phyloP scores from a whole-genome alignment of 2,329 filamentous ascomycete genomes.

The Boeremia exigua region DNA sequence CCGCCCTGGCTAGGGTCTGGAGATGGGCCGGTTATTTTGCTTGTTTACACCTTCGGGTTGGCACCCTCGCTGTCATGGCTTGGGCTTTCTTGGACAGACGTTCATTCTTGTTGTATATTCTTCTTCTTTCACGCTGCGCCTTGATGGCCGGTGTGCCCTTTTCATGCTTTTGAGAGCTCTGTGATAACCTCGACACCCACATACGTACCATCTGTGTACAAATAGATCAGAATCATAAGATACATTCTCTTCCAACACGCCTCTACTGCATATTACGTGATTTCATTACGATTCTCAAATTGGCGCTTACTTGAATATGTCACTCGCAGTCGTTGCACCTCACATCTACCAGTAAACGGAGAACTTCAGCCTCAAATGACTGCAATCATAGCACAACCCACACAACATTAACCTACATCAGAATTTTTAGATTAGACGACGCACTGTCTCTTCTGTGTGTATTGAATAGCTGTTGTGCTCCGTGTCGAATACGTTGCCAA shows the following conservation, averaged over 20 bases:
- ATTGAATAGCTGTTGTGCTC: too few species aligned
- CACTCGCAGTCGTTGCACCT: too few species aligned
- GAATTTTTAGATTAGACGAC: too few species aligned
- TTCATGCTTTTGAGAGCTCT: constrained; percentile 7
- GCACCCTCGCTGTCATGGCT: constrained; percentile 7
- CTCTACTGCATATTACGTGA: not conserved
- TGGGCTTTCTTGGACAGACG: constrained; percentile 10
- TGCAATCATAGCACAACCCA: too few species aligned
- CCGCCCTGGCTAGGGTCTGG: constrained; percentile 15
- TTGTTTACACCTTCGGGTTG: constrained; percentile 24
- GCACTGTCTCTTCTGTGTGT: too few species aligned
- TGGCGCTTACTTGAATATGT: not conserved
- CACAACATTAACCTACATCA: too few species aligned
- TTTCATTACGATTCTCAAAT: not conserved
- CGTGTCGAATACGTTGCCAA: too few species aligned
- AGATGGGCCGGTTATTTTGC: constrained; percentile 22
- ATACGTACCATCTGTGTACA: constrained; percentile 13
- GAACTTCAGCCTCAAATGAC: too few species aligned
- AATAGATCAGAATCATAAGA: constrained; percentile 8
- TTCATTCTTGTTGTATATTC: constrained; percentile 14
- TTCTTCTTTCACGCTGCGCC: constrained; percentile 17
- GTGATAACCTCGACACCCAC: constrained; percentile 13
- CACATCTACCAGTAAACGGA: too few species aligned
- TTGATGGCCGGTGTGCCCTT: constrained; percentile 17
- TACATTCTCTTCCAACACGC: constrained; percentile 1